Base-by-base conservation (phyloP, 495 filamentous ascomycete genomes). In the Lophium mytilinum region DNA sequence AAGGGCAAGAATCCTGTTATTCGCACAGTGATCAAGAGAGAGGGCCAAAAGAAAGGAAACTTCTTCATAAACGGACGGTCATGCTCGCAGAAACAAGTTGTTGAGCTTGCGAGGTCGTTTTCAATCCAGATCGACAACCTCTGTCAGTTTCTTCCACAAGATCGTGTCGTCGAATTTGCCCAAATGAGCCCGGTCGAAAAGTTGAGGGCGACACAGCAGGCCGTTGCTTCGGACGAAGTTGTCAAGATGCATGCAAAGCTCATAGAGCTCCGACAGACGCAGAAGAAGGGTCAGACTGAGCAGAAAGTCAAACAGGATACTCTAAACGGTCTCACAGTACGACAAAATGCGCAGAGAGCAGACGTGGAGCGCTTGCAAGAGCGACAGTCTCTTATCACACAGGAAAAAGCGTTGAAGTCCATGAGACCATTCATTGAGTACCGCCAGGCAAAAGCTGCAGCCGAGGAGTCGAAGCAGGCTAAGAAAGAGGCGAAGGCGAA, bases 91-190 rank as follows among this genome's bases (percentile, higher is more conserved):
- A 80, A 81, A 46, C 71, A 77, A 30, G 77, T 97, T 1, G 69
- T 84, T 45, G 73, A 76, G 35, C 73, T 96, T 36, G 83, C 82
- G 15, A 81, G 73, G 49, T 78, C 74, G 0, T 84, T 94, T 54
- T 79, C 83, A 19, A 96, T 97, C 37, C 94, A 97, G 71, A 86
- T 97, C 66, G 93, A 97, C 71, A 99, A 99, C 63, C 77, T 97
- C 2, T 99, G 93, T 68, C 93, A 97, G 71, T 99, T 99, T 64
- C 77, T 99, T 37, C 93, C 93, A 0, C 93, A 99, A 69, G 93
- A 99, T 67, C 87, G 90, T 64, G 94, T 99, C 6, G 88, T 89
- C 21, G 90, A 96, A 59, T 99, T 99, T 66, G 89, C 93, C 9
- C 86, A 80, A 12, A 77, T 96, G 59, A 86, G 82, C 7, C 87